Base-by-base conservation (phyloP, 805 yeast genomes). In the Millerago galiae region DNA sequence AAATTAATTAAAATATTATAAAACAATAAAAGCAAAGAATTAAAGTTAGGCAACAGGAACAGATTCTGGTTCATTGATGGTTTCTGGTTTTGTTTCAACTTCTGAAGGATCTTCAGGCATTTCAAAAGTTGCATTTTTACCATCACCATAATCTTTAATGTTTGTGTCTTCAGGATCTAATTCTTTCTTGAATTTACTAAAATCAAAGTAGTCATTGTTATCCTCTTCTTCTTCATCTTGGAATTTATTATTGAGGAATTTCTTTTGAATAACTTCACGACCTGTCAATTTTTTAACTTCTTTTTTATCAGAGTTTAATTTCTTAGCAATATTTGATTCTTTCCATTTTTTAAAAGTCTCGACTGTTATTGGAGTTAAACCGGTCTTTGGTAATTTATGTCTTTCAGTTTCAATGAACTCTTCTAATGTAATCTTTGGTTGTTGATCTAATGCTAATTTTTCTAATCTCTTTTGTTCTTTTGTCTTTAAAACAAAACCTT, bases 321-420 rank as follows among this genome's bases (percentile, higher is more conserved):
- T 81, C 61, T 75, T 75, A 45, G 75, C 75, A 46, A 67, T 66
- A 53, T 88, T 89, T 47, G 78, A 75, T 51, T 66, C 60, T 66
- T 90, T 89, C 98, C 99, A 93, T 56, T 74, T 75, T 27, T 73
- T 73, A 62, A 93, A 93, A 13, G 90, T 62, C 45, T 83, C 89
- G 21, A 78, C 67, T 1, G 95, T 90, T 48, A 95, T 88, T 27
- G 97, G 97, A 1, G 97, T 91, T 58, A 84, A 71, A 37, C 74
- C 75, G 12, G 72, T 47, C 48, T 71, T 73, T 55, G 95, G 95
- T 59, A 93, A 70, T 61, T 79, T 81, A 48, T 78, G 83, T 67
- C 97, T 82, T 66, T 90, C 99, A 44, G 91, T 79, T 61, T 95
- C 99, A 51, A 93, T 76, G 61, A 93, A 93, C 48, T 95, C 99